Evolutionary conservation across 768 basidiomycete species (phyloP).

Genomic region (Glaciozyma martinii): DNA sequence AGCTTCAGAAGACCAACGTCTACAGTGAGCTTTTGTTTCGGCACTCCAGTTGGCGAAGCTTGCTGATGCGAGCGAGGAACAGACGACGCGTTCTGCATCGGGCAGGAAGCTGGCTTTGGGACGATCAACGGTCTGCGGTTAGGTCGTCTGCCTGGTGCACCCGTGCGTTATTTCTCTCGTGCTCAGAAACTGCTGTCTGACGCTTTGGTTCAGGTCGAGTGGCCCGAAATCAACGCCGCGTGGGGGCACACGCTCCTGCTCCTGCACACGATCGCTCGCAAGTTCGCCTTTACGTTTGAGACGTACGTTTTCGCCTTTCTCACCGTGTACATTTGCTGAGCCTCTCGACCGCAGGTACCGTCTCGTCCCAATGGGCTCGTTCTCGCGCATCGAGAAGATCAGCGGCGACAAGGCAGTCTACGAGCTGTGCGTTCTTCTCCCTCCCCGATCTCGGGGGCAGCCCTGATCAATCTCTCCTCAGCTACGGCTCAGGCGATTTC

Average conservation of each 20-base stretch:
- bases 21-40: constrained; percentile 47
- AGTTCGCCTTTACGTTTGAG: constrained; percentile 79
- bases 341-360: constrained; percentile 55
- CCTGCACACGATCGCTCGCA: constrained; percentile 80
- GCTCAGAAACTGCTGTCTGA: neutral
- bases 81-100: constrained; percentile 86
- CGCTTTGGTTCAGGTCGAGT: constrained; percentile 60
- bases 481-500: constrained; percentile 85
- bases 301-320: constrained; percentile 48
- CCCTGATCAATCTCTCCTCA: neutral
- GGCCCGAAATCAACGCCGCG: constrained; percentile 97
- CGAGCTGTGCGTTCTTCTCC: constrained; percentile 43
- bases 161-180: neutral
- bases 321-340: neutral
- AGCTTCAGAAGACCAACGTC: constrained; percentile 82
- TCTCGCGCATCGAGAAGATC: constrained; percentile 69
- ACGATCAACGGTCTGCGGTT: constrained; percentile 95
- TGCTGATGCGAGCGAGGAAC: neutral
- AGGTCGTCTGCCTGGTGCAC: constrained; percentile 54
- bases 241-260: constrained; percentile 94
- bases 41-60: neutral
- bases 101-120: constrained; percentile 86
- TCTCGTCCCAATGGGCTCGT: constrained; percentile 86
- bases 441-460: too few species aligned
- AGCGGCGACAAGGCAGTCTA: constrained; percentile 69